Evolutionary conservation across 768 basidiomycete genomes (phyloP).

Genomic region (Rhodocollybia butyracea): DNA sequence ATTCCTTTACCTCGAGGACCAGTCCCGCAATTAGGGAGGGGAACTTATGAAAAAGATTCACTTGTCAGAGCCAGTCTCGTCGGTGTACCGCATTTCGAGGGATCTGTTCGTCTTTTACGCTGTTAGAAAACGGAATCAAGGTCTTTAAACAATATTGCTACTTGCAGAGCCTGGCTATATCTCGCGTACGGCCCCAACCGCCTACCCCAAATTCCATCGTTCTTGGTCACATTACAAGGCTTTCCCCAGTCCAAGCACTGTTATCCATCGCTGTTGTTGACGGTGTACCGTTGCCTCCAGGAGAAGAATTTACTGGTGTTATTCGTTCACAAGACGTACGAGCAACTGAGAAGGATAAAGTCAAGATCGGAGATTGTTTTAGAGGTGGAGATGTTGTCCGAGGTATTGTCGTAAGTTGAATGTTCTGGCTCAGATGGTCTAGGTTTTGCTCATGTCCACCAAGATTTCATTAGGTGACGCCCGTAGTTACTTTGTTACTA

Average conservation of each 20-base stretch:
- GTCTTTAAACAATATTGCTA: slow-evolving; percentile 17
- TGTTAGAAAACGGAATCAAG: slow-evolving; percentile 18
- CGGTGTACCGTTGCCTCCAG: slow-evolving; percentile 73
- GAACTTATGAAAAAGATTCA: slow-evolving; percentile 63
- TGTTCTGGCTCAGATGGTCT: neutral
- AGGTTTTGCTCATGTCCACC: neutral
- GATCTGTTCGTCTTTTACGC: slow-evolving; percentile 56
- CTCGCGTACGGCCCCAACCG: slow-evolving; percentile 66
- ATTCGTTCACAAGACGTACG: slow-evolving; percentile 87
- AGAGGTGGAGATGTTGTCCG: slow-evolving; percentile 89
- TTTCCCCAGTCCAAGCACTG: slow-evolving; percentile 81
- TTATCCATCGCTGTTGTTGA: slow-evolving; percentile 87
- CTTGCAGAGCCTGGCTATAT: slow-evolving; percentile 56
- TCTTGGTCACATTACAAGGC: slow-evolving; percentile 76
- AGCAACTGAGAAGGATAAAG: slow-evolving; percentile 85
- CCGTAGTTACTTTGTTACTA: slow-evolving; percentile 88
- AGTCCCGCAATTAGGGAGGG: slow-evolving; percentile 55
- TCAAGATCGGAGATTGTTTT: slow-evolving; percentile 90
- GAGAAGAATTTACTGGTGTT: slow-evolving; percentile 88
- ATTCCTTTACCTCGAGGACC: slow-evolving; percentile 55
- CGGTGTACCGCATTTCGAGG: slow-evolving; percentile 58
- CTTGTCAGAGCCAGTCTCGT: slow-evolving; percentile 68
- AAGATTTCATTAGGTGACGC: slow-evolving; percentile 92
- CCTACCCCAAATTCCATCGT: slow-evolving; percentile 75
- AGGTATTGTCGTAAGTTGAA: slow-evolving; percentile 69